Base-by-base conservation (phyloP, 495 filamentous ascomycete genomes). In the Acidomyces sp. region DNA sequence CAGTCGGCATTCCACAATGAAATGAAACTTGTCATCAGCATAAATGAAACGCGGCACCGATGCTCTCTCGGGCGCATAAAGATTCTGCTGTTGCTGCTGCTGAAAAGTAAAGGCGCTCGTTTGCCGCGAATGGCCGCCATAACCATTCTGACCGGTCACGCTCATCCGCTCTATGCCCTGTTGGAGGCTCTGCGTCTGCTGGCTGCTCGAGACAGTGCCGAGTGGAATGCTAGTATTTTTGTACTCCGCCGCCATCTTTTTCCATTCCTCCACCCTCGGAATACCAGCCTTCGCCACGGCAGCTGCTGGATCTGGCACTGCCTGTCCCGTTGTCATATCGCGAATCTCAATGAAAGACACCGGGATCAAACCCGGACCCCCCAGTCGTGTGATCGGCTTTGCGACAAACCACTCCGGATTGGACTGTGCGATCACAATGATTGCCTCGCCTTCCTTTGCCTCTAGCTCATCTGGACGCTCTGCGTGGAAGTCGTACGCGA, bases 391-490 rank as follows among this genome's bases (percentile, higher is more conserved):
- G 54, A 96, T 97, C 5, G 90, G 92, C 62, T 97, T 97, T 12
- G 92, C 92, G 52, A 97, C 90, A 54, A 95, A 97, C 90, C 90
- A 97, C 59, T 97, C 90, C 25, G 88, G 86, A 53, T 96, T 95
- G n/a, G 90, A 96, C 60, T 95, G 90, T 27, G 90, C 90, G 56
- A 96, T 96, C 20, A 96, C 86, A 41, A 97, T 94, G 54, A 97
- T 95, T 25, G 85, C 82, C 60, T 97, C 90, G 41, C 90, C 92
- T 33, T 80, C 76, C 59, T 90, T 92, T 19, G 92, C 92, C 47
- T 95, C 88, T 47, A 97, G 61, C 60, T 97, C 90, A 50, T 96
- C 92, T 2, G 87, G 82, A 37, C 92, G 70, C 60, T 97, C 92
- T 1, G 90, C 92, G 42, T 83, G 72, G 62, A 97, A 97, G 60